Evolutionary conservation across 1,139 yeast genomes (phyloP).

Genomic region (Yamadazyma songkhlaensis): DNA sequence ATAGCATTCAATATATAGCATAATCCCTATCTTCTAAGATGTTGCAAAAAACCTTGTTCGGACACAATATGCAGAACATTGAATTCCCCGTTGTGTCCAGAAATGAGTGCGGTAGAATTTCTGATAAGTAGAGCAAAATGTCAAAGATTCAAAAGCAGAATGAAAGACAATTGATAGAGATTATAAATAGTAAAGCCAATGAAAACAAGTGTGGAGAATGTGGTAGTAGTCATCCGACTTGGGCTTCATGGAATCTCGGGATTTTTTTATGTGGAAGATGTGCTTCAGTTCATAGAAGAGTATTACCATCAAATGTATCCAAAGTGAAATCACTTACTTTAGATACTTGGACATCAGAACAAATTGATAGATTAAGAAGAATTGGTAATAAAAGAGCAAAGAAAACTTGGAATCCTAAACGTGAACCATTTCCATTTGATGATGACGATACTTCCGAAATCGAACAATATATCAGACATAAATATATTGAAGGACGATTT

Average conservation of each 20-base stretch:
- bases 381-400: constrained; percentile 69
- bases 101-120: not conserved
- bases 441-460: constrained; percentile 53
- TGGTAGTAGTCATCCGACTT: constrained; percentile 58
- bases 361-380: constrained; percentile 54
- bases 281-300: constrained; percentile 72
- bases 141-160: constrained; percentile 35
- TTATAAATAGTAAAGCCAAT: constrained; percentile 38
- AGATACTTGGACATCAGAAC: constrained; percentile 70
- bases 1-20: not conserved
- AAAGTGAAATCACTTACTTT: constrained; percentile 77
- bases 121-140: constrained; percentile 11
- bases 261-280: constrained; percentile 75
- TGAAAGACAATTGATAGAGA: constrained; percentile 43
- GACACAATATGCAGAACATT: too few species aligned
- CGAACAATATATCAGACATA: constrained; percentile 51
- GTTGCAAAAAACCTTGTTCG: too few species aligned
- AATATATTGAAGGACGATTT: constrained; percentile 47
- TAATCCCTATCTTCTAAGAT: not conserved
- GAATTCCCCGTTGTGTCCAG: not conserved
- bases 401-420: constrained; percentile 59
- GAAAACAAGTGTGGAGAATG: constrained; percentile 76
- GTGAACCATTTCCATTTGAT: constrained; percentile 68
- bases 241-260: constrained; percentile 54
- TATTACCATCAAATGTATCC: constrained; percentile 54